These are phyloP conservation scores for Diphasiastrum complanatum DNA, from an alignment of 83 land plant genomes.

Conservation along the genomic window DNA sequence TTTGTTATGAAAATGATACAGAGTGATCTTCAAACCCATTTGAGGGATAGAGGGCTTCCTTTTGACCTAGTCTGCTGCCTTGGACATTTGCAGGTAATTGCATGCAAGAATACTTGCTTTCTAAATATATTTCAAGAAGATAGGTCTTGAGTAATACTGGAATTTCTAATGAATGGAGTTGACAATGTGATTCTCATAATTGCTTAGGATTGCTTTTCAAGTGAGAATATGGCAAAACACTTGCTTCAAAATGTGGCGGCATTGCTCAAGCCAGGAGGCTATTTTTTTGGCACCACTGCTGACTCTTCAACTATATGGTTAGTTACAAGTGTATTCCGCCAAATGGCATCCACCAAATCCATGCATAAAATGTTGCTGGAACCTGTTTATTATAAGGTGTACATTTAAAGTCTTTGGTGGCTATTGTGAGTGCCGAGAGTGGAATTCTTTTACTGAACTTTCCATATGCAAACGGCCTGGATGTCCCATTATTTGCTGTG, in stretches of 20 bases:
- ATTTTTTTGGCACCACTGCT: conserved; percentile 86
- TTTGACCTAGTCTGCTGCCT: conserved; percentile 77
- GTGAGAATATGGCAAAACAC: conserved; percentile 66
- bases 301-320: conserved; percentile 99
- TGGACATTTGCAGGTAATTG: conserved; percentile 73
- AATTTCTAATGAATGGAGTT: background rate
- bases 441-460: too few relatives aligned
- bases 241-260: conserved; percentile 82
- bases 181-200: background rate
- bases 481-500: too few relatives aligned
- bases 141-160: conserved; percentile 6
- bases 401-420: too few relatives aligned
- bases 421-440: too few relatives aligned
- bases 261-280: conserved; percentile 87
- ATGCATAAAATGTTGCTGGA: too few relatives aligned
- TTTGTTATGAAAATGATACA: conserved; percentile 21
- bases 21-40: conserved; percentile 51
- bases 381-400: too few relatives aligned
- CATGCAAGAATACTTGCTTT: background rate
- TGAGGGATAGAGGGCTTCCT: conserved; percentile 50
- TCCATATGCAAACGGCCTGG: too few relatives aligned
- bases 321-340: too few relatives aligned
- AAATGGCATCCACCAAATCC: too few relatives aligned
- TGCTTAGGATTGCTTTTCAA: conserved; percentile 63
- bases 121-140: background rate